Evolutionary conservation across 2,329 filamentous ascomycete genomes (phyloP).

Genomic region (Aspergillus sergii): DNA sequence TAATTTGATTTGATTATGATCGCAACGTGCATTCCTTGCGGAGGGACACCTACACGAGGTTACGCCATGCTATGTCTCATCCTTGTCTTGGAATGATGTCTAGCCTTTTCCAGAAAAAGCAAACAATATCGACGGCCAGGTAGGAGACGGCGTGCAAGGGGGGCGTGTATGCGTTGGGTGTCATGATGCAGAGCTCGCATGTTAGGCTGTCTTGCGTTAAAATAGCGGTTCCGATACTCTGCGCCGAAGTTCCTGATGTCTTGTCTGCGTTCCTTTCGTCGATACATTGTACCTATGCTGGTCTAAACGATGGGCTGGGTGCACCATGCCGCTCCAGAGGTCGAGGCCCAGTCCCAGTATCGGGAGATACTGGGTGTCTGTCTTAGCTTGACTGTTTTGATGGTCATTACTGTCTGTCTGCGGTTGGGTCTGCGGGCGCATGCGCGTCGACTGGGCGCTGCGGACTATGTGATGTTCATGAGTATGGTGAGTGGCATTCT

Average conservation of each 20-base stretch:
- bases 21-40: background rate
- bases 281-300: background rate
- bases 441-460: slow-evolving; percentile 49
- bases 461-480: slow-evolving; percentile 49
- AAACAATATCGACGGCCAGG: background rate
- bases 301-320: slow-evolving; percentile 53
- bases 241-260: background rate
- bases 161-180: background rate
- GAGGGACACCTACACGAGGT: background rate
- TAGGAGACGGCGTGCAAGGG: background rate
- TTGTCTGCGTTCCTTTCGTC: background rate
- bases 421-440: slow-evolving; percentile 48
- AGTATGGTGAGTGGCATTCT: slow-evolving; percentile 30
- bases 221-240: background rate
- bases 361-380: slow-evolving; percentile 53
- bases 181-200: background rate
- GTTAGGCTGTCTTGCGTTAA: background rate
- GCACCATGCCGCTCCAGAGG: slow-evolving; percentile 50
- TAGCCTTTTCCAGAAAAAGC: background rate
- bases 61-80: background rate
- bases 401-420: slow-evolving; percentile 44
- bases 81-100: background rate
- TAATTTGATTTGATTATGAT: background rate
- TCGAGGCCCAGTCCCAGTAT: slow-evolving; percentile 53
- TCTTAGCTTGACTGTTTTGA: slow-evolving; percentile 47